Percentiles rank a stretch among this genome's conserved stretches.
phyloP scores from a whole-genome alignment of 2,329 filamentous ascomycete genomes.

The Dichotomopilus funicola region DNA sequence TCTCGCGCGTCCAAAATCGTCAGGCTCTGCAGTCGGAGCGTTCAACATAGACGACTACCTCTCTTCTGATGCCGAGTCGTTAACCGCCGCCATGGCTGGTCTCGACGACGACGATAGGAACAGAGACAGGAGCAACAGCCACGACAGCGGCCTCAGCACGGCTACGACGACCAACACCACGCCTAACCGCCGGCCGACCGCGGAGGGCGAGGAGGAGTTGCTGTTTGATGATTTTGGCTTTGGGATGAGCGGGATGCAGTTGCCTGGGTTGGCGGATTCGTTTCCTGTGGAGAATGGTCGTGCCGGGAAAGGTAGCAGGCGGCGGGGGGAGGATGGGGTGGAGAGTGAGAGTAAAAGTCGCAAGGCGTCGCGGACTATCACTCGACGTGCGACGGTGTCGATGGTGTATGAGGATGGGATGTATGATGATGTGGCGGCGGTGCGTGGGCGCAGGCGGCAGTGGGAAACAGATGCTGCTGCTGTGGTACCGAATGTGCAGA shows the following conservation, averaged over 20 bases:
- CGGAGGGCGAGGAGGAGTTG: slow-evolving; percentile 32
- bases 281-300: not conserved
- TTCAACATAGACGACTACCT: slow-evolving; percentile 37
- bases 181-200: slow-evolving; percentile 16
- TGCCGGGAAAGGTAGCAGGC: not conserved
- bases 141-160: not conserved
- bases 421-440: too few relatives aligned
- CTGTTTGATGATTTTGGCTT: slow-evolving; percentile 32
- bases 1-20: not conserved
- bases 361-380: too few relatives aligned
- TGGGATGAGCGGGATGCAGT: slow-evolving; percentile 28
- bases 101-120: not conserved
- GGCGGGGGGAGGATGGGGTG: not conserved
- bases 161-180: slow-evolving; percentile 5
- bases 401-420: too few relatives aligned
- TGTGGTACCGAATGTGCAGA: too few relatives aligned
- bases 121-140: slow-evolving; percentile 1
- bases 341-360: too few relatives aligned
- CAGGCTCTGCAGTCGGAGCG: not conserved
- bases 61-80: slow-evolving; percentile 34
- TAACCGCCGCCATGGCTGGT: slow-evolving; percentile 12
- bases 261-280: slow-evolving; percentile 31
- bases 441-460: too few relatives aligned
- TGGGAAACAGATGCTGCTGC: too few relatives aligned
- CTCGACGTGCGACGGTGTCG: too few relatives aligned